Percentiles rank a stretch among this genome's conserved stretches.
phyloP scores from a whole-genome alignment of 2,329 filamentous ascomycete genomes.

The Mollisiaceae sp. region DNA sequence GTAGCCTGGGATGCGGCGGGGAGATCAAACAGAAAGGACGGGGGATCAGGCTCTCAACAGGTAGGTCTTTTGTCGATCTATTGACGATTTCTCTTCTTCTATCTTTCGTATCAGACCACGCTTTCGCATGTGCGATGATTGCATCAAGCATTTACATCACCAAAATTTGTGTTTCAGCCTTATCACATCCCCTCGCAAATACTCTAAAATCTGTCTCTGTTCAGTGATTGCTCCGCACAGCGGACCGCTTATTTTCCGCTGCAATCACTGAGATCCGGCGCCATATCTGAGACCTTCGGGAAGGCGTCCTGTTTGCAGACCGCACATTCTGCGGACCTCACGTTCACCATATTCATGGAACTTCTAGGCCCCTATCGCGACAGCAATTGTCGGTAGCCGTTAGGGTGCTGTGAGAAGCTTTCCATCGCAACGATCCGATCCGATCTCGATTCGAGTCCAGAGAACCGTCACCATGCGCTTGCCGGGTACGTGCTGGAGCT shows the following conservation, averaged over 20 bases:
- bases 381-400: slow-evolving; percentile 27
- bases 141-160: background rate
- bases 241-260: slow-evolving; percentile 7
- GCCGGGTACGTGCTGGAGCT: slow-evolving; percentile 21
- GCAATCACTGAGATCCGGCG: background rate
- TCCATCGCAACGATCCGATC: slow-evolving; percentile 12
- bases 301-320: slow-evolving; percentile 7
- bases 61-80: slow-evolving; percentile 24
- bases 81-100: slow-evolving; percentile 18
- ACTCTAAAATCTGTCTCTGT: background rate
- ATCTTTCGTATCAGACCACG: background rate
- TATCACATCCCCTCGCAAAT: background rate
- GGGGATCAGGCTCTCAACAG: slow-evolving; percentile 15
- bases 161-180: background rate
- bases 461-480: slow-evolving; percentile 24
- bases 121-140: background rate
- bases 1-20: slow-evolving; percentile 8
- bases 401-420: slow-evolving; percentile 18
- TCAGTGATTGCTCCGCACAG: slow-evolving; percentile 1
- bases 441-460: background rate
- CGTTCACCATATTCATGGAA: slow-evolving; percentile 29
- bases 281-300: slow-evolving; percentile 3
- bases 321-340: background rate
- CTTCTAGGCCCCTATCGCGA: slow-evolving; percentile 11
- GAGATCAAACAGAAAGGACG: slow-evolving; percentile 15